A percentile compares a stretch with the other conserved stretches of the same genome.
Conservation (phyloP, 495 filamentous ascomycete species). For the Peziza echinospora region DNA sequence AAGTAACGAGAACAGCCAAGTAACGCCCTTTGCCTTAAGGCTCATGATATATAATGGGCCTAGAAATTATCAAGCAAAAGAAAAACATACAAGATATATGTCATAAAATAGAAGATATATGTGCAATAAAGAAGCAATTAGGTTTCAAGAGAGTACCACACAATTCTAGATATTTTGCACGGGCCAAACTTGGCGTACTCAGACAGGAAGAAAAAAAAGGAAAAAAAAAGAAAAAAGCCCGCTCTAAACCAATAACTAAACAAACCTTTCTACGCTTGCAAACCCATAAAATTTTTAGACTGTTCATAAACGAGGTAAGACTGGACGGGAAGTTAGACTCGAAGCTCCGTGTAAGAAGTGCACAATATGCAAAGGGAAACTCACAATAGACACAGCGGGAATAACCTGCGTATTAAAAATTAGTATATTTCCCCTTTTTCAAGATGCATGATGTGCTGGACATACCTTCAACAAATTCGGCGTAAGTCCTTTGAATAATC, state of each 20-base stretch:
- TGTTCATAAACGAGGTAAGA: constrained; percentile 95
- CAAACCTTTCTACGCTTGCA: constrained; percentile 28
- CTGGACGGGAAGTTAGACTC: constrained; percentile 18
- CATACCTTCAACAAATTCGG: constrained; percentile 68
- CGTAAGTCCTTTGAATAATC: constrained; percentile 84
- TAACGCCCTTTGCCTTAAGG: too few species aligned
- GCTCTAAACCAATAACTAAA: background rate
- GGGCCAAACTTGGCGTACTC: too few species aligned
- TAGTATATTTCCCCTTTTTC: background rate
- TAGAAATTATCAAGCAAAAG: too few species aligned
- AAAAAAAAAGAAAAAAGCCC: background rate
- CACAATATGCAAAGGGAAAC: constrained; percentile 1
- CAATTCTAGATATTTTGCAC: too few species aligned
- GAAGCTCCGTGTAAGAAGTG: constrained; percentile 7
- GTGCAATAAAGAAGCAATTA: too few species aligned
- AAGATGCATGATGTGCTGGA: background rate
- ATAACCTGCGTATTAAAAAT: constrained; percentile 33
- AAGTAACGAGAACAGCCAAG: too few species aligned
- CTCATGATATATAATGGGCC: too few species aligned
- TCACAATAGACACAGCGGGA: constrained; percentile 75
- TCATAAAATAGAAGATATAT: too few species aligned
- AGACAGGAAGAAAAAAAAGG: background rate
- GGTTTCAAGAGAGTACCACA: too few species aligned
- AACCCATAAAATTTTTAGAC: constrained; percentile 52
- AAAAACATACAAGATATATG: too few species aligned